phyloP scores from a whole-genome alignment of 805 yeast species.

The Candida maris region DNA sequence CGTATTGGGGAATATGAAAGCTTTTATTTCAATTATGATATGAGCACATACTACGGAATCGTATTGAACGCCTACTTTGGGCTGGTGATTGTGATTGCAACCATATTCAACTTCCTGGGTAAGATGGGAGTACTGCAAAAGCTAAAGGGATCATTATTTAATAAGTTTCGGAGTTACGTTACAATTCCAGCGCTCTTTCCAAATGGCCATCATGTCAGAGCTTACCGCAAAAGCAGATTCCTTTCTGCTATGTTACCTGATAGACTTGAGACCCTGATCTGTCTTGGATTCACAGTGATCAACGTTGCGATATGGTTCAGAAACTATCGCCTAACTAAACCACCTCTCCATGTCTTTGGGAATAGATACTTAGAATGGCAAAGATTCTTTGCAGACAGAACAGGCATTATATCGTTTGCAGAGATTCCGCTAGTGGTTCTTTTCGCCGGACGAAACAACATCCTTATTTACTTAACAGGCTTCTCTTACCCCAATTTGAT shows the following conservation, averaged over 20 bases:
- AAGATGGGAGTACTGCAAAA: conserved; percentile 27
- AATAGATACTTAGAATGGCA: conserved; percentile 34
- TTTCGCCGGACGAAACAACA: conserved; percentile 47
- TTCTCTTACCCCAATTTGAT: conserved; percentile 42
- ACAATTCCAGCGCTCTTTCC: conserved; percentile 38
- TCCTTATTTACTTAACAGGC: conserved; percentile 41
- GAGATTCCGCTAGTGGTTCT: conserved; percentile 40
- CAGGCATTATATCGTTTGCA: conserved; percentile 40
- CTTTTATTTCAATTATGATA: conserved; percentile 25
- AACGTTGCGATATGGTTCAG: conserved; percentile 23
- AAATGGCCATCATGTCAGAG: conserved; percentile 17
- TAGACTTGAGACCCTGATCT: conserved; percentile 31
- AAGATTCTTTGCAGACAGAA: conserved; percentile 29
- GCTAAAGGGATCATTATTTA: conserved; percentile 31
- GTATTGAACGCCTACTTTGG: conserved; percentile 38
- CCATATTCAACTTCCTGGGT: conserved; percentile 31
- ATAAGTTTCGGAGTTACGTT: conserved; percentile 32
- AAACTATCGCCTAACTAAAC: conserved; percentile 12
- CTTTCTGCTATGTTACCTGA: conserved; percentile 28
- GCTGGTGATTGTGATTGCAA: conserved; percentile 35
- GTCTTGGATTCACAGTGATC: conserved; percentile 24
- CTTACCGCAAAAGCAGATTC: conserved; percentile 13
- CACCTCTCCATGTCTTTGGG: conserved; percentile 23
- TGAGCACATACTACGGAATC: conserved; percentile 32
- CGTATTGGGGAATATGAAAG: conserved; percentile 11